Percentiles rank a stretch among this genome's conserved stretches.
Evolutionary conservation across 345 rosid genomes (phyloP).

Genomic region (Gossypium herbaceum): DNA sequence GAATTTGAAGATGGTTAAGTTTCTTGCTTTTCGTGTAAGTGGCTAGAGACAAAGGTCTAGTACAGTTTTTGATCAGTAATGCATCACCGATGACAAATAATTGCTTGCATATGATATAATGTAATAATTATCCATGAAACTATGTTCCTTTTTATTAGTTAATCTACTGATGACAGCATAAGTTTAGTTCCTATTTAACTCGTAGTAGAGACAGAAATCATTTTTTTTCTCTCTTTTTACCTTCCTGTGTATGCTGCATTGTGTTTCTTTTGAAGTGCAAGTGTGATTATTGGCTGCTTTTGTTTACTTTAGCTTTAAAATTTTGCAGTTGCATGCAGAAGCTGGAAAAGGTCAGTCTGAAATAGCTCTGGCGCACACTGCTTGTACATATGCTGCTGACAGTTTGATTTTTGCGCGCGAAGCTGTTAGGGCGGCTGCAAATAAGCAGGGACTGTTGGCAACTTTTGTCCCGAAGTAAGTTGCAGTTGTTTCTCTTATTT

Average conservation of each 20-base stretch:
- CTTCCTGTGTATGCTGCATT: background rate
- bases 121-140: background rate
- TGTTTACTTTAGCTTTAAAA: constrained; percentile 8
- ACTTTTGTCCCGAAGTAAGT: constrained; percentile 93
- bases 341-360: constrained; percentile 93
- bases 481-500: constrained; percentile 6
- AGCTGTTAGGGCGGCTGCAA: constrained; percentile 70
- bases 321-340: constrained; percentile 70
- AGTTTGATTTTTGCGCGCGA: constrained; percentile 77
- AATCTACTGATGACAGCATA: background rate
- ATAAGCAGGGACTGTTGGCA: constrained; percentile 77
- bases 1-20: background rate
- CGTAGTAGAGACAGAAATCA: background rate
- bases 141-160: background rate
- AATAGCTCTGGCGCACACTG: constrained; percentile 58
- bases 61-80: background rate
- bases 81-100: background rate
- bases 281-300: constrained; percentile 11
- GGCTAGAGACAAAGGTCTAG: background rate
- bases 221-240: background rate
- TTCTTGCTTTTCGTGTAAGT: background rate
- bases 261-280: background rate
- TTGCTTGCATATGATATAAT: background rate
- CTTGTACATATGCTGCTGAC: constrained; percentile 62
- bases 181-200: background rate